Conservation (phyloP, 2,329 filamentous ascomycete species). For the Colletotrichum sp. region DNA sequence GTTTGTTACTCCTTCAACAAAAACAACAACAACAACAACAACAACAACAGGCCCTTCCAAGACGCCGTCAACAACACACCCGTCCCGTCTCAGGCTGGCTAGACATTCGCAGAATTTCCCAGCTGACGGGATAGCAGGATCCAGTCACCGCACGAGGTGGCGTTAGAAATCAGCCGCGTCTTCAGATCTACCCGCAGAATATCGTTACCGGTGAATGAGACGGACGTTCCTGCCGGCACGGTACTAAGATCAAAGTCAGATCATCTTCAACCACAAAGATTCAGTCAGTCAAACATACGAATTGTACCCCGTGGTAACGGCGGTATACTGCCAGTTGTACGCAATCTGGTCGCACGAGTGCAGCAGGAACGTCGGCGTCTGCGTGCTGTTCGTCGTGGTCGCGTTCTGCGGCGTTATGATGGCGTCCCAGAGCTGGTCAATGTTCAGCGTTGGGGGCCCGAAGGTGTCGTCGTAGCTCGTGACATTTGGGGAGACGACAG, state of each 20-base stretch:
- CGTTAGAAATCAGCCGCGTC: conserved; percentile 1
- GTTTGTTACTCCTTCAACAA: too few species aligned
- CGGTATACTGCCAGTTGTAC: conserved; percentile 4
- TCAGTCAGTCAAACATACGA: too few species aligned
- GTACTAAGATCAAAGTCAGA: not conserved
- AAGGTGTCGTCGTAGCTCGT: conserved; percentile 9
- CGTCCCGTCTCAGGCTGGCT: accelerated
- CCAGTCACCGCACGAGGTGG: not conserved
- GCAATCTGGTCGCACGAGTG: conserved; percentile 10
- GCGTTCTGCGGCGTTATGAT: not conserved
- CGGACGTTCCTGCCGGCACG: not conserved
- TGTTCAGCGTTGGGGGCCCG: not conserved
- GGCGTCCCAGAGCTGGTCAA: conserved; percentile 4
- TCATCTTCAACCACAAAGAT: not conserved
- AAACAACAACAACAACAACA: too few species aligned
- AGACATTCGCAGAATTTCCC: not conserved
- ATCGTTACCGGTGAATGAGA: conserved; percentile 4
- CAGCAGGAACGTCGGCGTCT: not conserved
- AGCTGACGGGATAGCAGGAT: not conserved
- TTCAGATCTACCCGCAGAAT: not conserved
- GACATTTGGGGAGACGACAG: not conserved
- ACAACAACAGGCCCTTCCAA: too few species aligned
- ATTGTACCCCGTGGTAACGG: not conserved
- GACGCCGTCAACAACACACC: not conserved
- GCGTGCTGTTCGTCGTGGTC: not conserved